phyloP scores from a whole-genome alignment of 2,329 filamentous ascomycete genomes.

The Fusarium vanettenii region DNA sequence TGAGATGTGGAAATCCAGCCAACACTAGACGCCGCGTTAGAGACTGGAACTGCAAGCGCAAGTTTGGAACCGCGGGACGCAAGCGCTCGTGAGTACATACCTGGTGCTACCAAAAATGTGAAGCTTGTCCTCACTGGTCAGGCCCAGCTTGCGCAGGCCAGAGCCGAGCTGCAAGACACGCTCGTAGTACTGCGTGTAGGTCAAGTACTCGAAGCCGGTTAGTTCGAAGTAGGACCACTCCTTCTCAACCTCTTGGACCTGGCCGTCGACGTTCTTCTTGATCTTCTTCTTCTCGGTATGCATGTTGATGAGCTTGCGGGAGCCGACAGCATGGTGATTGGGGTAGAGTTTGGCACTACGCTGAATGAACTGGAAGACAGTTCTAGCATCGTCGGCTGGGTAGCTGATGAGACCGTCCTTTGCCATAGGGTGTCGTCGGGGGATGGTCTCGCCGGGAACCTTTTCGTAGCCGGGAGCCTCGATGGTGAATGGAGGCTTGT shows the following conservation, averaged over 20 bases:
- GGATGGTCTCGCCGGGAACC: slow-evolving; percentile 84
- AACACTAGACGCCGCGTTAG: slow-evolving; percentile 60
- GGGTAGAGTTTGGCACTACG: slow-evolving; percentile 73
- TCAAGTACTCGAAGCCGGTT: slow-evolving; percentile 79
- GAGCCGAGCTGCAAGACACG: slow-evolving; percentile 76
- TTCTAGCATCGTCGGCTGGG: slow-evolving; percentile 77
- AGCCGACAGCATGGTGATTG: slow-evolving; percentile 74
- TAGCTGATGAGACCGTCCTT: slow-evolving; percentile 76
- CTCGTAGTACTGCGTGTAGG: slow-evolving; percentile 82
- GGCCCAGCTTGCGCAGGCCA: slow-evolving; percentile 79
- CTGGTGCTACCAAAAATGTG: slow-evolving; percentile 89
- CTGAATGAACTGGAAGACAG: slow-evolving; percentile 82
- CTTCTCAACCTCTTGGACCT: slow-evolving; percentile 85
- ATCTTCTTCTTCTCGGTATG: slow-evolving; percentile 90
- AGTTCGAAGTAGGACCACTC: slow-evolving; percentile 93
- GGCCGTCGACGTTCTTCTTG: slow-evolving; percentile 87
- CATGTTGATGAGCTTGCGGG: slow-evolving; percentile 78
- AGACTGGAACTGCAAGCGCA: neutral
- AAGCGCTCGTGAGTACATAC: slow-evolving; percentile 53
- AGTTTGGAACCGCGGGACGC: neutral
- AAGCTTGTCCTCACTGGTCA: slow-evolving; percentile 74
- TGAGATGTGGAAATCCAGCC: slow-evolving; percentile 90
- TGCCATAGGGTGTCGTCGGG: slow-evolving; percentile 77
- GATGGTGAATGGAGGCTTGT: slow-evolving; percentile 80
- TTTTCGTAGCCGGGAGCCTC: slow-evolving; percentile 76